Evolutionary conservation across 352 stramenopile species (phyloP), one percentile per base, ranked within the genome.

Genomic region (Hyphochytrium catenoides): DNA sequence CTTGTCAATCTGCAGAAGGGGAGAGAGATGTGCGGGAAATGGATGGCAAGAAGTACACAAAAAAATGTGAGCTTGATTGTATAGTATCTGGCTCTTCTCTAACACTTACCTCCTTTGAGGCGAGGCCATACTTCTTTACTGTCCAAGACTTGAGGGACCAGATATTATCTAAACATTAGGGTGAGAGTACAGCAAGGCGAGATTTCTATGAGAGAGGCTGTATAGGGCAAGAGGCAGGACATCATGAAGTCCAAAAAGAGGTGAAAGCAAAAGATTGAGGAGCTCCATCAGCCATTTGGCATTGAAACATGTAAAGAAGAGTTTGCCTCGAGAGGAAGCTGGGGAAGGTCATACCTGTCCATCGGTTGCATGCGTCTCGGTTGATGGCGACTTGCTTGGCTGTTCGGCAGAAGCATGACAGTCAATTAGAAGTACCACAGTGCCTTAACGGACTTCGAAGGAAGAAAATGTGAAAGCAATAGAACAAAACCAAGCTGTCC

Each of bases 131-230:
- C 47, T 82, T 82, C 37, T 79, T 57, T 9, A 64, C 50, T 19
- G 77, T 56, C 68, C 68, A 82, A 15, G 68, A 73, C 32, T 63
- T 70, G 30, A 76, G 44, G n/a, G 55, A 74, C 46, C 62, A 82
- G 22, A 78, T 49, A 36, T 82, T 82, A 50, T 82, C 68, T 74
- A 31, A 8, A 6, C n/a, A n/a, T n/a, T n/a, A n/a, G n/a, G n/a
- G n/a, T n/a, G n/a, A n/a, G n/a, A n/a, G n/a, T n/a, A n/a, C n/a
- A n/a, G n/a, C n/a, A n/a, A n/a, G n/a, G n/a, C n/a, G n/a, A n/a
- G n/a, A n/a, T n/a, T n/a, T n/a, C n/a, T n/a, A n/a, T n/a, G n/a
- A n/a, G n/a, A n/a, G n/a, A n/a, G n/a, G n/a, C n/a, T n/a, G n/a
- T n/a, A n/a, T n/a, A n/a, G n/a, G n/a, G n/a, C n/a, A n/a, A n/a